phyloP scores from a whole-genome alignment of 306 rosid species.

The Malus sylvestris region DNA sequence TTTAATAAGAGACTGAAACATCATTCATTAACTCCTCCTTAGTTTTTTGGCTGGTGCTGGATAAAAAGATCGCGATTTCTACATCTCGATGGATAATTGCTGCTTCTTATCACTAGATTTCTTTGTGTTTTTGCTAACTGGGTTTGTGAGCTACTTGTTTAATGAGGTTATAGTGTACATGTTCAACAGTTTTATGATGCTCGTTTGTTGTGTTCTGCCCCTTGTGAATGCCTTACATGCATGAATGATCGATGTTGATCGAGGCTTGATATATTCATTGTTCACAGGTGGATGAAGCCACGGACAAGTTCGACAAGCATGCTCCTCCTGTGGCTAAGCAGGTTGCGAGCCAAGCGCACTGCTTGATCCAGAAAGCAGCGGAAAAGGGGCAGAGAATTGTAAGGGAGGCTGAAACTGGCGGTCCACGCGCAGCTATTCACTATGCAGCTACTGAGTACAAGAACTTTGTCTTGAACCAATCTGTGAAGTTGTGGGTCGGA shows the following conservation, averaged over 20 bases:
- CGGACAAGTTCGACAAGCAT: slow-evolving; percentile 41
- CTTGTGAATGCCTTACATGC: not conserved
- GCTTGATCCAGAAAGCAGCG: slow-evolving; percentile 26
- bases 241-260: not conserved
- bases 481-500: slow-evolving; percentile 42
- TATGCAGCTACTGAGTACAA: slow-evolving; percentile 50
- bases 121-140: not conserved
- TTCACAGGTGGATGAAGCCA: slow-evolving; percentile 56
- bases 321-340: slow-evolving; percentile 60
- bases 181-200: not conserved
- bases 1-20: not conserved
- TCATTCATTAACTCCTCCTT: not conserved
- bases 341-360: slow-evolving; percentile 21
- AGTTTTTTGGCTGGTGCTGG: not conserved
- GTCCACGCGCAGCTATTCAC: slow-evolving; percentile 50
- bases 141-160: not conserved
- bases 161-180: not conserved
- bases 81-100: not conserved
- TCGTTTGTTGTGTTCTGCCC: not conserved
- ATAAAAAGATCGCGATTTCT: not conserved
- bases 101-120: not conserved
- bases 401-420: slow-evolving; percentile 40
- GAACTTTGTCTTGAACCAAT: slow-evolving; percentile 36
- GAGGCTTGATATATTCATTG: not conserved
- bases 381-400: slow-evolving; percentile 33